Base-by-base conservation (phyloP, 176 grass and related monocot species). In the Oryza punctata region DNA sequence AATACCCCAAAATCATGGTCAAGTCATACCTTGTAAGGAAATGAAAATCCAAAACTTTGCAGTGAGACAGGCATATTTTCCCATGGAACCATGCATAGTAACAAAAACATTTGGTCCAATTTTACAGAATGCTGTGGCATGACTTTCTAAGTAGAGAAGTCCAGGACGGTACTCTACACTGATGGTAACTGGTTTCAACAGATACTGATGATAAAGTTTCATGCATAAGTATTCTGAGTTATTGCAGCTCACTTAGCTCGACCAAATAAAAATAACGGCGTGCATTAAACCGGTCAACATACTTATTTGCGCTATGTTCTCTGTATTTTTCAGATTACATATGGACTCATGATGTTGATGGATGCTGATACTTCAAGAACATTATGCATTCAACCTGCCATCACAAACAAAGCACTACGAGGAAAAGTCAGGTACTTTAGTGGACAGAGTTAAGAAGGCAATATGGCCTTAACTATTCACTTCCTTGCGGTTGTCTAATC, bases 251-350 rank as follows among this genome's bases (percentile, higher is more conserved):
- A 32, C 26, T 87, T 87, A 32, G 38, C 27, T 70, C 1, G 54
- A 28, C 24, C 0, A 46, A 78, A 43, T 28, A 66, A 66, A 59
- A 81, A 35, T 15, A 63, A 30, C n/a, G 15, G n/a, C 6, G 8
- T 44, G 3, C 10, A 23, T 21, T 28, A 69, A 63, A 75, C 44
- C 9, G 26, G 15, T 32, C 32, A 32, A 32, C 3, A 32, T 32
- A 32, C 32, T 32, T 32, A 32, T 32, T 32, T 32, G 27, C 64
- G 60, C 18, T 3, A 60, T 88, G 0, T 68, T 60, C 7, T 65
- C n/a, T 66, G 59, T 40, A 64, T 67, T 74, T 68, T 79, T n/a
- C 43, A 78, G 86, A 43, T 83, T 26, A 78, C 14, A 5, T 66
- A 43, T 66, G 54, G 72, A 78, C 19, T 70, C 10, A 80, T 86